Percentiles rank a stretch among this genome's conserved stretches.
phyloP scores from a whole-genome alignment of 345 rosid species.

The Dipteronia sinensis region DNA sequence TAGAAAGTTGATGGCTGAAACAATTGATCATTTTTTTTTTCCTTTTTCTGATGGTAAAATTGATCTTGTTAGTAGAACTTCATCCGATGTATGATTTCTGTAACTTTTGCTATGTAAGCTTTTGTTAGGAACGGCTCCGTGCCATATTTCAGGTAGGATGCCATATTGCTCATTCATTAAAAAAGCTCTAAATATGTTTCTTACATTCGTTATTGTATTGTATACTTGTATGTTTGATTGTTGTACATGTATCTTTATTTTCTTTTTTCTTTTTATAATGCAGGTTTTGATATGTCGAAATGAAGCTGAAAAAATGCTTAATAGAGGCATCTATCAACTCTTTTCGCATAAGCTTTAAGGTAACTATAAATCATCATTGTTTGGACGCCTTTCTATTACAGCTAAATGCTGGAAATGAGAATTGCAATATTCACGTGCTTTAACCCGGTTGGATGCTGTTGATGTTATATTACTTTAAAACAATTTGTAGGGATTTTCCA shows the following conservation, averaged over 20 bases:
- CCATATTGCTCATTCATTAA: neutral
- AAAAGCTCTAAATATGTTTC: neutral
- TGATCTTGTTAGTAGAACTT: too few relatives aligned
- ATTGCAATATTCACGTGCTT: neutral
- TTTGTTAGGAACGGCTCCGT: neutral
- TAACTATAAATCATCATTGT: slow-evolving; percentile 26
- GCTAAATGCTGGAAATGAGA: neutral
- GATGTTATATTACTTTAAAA: neutral
- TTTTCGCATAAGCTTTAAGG: slow-evolving; percentile 93
- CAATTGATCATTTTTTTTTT: neutral
- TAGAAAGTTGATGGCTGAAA: neutral
- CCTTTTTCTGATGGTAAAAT: too few relatives aligned
- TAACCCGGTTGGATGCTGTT: neutral
- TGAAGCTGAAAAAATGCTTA: slow-evolving; percentile 94
- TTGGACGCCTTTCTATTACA: neutral
- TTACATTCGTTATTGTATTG: slow-evolving; percentile 4
- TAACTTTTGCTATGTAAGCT: neutral
- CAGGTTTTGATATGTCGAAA: slow-evolving; percentile 94
- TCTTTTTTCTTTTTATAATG: slow-evolving; percentile 14
- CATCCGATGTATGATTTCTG: neutral
- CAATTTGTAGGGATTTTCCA: neutral
- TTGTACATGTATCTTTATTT: neutral
- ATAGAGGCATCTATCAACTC: slow-evolving; percentile 97
- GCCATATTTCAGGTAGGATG: neutral
- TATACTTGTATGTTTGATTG: neutral